These are phyloP conservation scores for Dactylellina parvicollis DNA, from an alignment of 2,329 filamentous ascomycete species.

Conservation along the genomic window DNA sequence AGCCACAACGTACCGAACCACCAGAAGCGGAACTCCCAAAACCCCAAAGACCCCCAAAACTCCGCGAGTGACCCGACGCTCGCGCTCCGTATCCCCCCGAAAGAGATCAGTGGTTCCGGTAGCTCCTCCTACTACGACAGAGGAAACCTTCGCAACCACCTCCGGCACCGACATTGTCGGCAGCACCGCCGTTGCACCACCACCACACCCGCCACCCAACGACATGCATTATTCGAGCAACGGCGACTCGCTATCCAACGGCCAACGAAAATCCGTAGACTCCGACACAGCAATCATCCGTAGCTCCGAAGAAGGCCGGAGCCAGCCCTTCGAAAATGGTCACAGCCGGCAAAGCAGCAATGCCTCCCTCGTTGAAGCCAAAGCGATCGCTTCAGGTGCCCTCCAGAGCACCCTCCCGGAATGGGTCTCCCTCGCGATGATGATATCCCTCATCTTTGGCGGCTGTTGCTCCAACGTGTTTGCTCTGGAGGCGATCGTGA, in stretches of 20 bases:
- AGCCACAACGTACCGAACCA: background rate
- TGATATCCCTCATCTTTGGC: slow-evolving; percentile 89
- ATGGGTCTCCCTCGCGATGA: slow-evolving; percentile 72
- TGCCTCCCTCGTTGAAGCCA: slow-evolving; percentile 32
- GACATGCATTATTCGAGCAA: slow-evolving; percentile 32
- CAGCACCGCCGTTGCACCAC: background rate
- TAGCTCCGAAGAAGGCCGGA: slow-evolving; percentile 54
- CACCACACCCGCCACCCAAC: background rate
- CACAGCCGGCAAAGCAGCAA: slow-evolving; percentile 34
- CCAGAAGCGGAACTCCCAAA: slow-evolving; percentile 7
- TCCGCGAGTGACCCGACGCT: slow-evolving; percentile 16
- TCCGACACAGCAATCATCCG: slow-evolving; percentile 31
- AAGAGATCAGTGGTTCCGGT: slow-evolving; percentile 25
- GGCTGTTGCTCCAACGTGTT: slow-evolving; percentile 98
- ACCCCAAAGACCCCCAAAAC: slow-evolving; percentile 37
- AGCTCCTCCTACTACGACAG: slow-evolving; percentile 3
- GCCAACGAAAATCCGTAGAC: slow-evolving; percentile 36
- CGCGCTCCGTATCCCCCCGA: slow-evolving; percentile 35
- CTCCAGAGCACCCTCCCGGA: slow-evolving; percentile 64
- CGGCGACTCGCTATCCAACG: slow-evolving; percentile 27
- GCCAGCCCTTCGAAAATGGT: slow-evolving; percentile 18
- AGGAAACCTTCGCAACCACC: slow-evolving; percentile 22
- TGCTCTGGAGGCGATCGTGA: slow-evolving; percentile 91
- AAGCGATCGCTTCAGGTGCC: slow-evolving; percentile 24
- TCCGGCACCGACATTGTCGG: slow-evolving; percentile 31